Evolutionary conservation across 495 filamentous ascomycete species (phyloP).

Genomic region (Choiromyces venosus): DNA sequence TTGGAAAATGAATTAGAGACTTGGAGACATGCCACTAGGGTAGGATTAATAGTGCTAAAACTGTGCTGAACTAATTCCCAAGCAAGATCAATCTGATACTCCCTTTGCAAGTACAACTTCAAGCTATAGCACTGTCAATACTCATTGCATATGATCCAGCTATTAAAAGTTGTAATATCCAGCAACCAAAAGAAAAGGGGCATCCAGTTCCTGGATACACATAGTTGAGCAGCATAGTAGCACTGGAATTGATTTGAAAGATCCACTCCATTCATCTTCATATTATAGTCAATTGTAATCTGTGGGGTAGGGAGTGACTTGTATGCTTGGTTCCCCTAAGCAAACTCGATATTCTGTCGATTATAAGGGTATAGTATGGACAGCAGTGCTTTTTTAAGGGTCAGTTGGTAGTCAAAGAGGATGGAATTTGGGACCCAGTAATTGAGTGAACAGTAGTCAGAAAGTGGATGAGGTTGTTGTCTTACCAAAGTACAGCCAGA

Average conservation of each 20-base stretch:
- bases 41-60: neutral
- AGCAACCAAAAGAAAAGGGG: slow-evolving; percentile 35
- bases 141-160: neutral
- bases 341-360: neutral
- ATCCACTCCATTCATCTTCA: neutral
- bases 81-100: neutral
- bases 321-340: neutral
- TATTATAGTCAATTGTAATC: slow-evolving; percentile 3
- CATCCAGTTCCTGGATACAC: slow-evolving; percentile 4
- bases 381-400: neutral
- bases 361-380: neutral
- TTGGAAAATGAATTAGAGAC: neutral
- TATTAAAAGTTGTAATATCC: slow-evolving; percentile 25
- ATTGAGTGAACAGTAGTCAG: neutral
- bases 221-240: neutral
- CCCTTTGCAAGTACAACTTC: neutral
- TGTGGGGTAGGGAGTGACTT: neutral
- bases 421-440: neutral
- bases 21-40: neutral
- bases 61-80: neutral
- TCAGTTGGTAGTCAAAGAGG: neutral
- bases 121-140: neutral
- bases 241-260: neutral
- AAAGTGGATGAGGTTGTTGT: neutral
- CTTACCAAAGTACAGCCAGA: slow-evolving; percentile 3